Evolutionary conservation across 495 filamentous ascomycete species (phyloP).

Genomic region (Penicillium bialowiezense): DNA sequence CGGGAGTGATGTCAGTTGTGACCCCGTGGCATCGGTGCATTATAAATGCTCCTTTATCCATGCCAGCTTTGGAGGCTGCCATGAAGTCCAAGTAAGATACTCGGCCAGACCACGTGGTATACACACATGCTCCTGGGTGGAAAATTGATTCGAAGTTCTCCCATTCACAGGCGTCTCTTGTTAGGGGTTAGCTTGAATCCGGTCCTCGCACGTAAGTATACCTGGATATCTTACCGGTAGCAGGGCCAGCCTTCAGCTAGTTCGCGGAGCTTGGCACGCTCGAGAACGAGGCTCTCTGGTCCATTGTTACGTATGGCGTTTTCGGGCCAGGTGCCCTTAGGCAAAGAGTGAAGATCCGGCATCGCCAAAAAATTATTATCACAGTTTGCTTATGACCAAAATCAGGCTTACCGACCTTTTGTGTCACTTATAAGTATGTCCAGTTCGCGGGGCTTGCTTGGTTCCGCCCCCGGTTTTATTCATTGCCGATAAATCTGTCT

Average conservation of each 20-base stretch:
- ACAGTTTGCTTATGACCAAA: no score
- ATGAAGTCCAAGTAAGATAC: constrained; percentile 57
- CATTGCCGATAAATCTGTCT: constrained; percentile 7
- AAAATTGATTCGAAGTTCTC: constrained; percentile 62
- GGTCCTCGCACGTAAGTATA: no score
- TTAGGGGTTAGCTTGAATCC: no score
- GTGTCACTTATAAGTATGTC: not conserved
- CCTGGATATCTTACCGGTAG: constrained; percentile 49
- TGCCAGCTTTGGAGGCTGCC: constrained; percentile 55
- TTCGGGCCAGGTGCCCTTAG: constrained; percentile 22
- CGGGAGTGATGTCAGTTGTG: constrained; percentile 50
- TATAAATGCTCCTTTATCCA: constrained; percentile 61
- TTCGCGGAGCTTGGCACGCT: constrained; percentile 56
- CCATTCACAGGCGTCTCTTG: constrained; percentile 63
- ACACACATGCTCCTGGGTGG: constrained; percentile 55
- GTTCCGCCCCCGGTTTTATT: constrained; percentile 7
- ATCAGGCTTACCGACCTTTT: no score
- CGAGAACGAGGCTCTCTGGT: constrained; percentile 39
- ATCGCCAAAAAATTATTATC: constrained; percentile 14
- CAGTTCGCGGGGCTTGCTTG: not conserved
- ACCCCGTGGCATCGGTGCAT: constrained; percentile 64
- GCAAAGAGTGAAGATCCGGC: constrained; percentile 29
- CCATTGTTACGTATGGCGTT: constrained; percentile 57
- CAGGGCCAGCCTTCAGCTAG: constrained; percentile 68
- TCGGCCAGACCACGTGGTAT: constrained; percentile 62